Base-by-base conservation (phyloP, 768 basidiomycete species). In the Collybia nuda region DNA sequence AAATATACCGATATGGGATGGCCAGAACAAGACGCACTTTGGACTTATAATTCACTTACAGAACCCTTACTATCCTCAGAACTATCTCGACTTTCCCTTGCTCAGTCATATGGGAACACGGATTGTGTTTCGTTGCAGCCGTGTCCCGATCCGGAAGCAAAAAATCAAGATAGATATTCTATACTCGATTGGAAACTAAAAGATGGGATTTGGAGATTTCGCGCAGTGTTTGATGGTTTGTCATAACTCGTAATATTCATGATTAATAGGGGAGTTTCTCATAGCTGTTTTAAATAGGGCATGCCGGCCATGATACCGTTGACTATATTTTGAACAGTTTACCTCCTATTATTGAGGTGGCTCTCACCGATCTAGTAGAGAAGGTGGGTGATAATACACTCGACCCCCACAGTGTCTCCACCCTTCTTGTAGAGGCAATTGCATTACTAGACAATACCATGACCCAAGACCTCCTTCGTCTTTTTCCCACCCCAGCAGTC, bases 141-240 rank as follows among this genome's bases (percentile, higher is more conserved):
- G 19, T 76, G 72, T 53, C 67, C 68, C 1, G 62, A 71, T 28
- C 73, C 70, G 15, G 65, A 67, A 28, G 62, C 66, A 19, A 57
- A 62, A 5, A 76, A 63, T 51, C 79, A 82, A 57, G 80, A 82
- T 60, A 70, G 80, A 17, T 70, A 67, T 55, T 61, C 69, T 18
- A 64, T 76, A 38, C 58, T 70, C 26, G 65, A 77, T 41, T 77
- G 75, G 74, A 46, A 52, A 6, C 52, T 78, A 7, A 17, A 58
- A 9, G 67, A 65, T 46, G 73, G 73, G 5, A 64, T 55, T 14
- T 81, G 78, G 77, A 57, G 61, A 2, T 76, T 80, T 47, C 67
- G 72, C 22, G 77, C 68, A 23, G 58, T 81, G 15, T 77, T 79
- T 53, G 79, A 82, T 50, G 79, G 80, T 72, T 48, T 36, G 68